A percentile compares a stretch with the other conserved stretches of the same genome.
These are phyloP conservation scores for Pyrus communis DNA, from an alignment of 306 rosid genomes.

Conservation along the genomic window DNA sequence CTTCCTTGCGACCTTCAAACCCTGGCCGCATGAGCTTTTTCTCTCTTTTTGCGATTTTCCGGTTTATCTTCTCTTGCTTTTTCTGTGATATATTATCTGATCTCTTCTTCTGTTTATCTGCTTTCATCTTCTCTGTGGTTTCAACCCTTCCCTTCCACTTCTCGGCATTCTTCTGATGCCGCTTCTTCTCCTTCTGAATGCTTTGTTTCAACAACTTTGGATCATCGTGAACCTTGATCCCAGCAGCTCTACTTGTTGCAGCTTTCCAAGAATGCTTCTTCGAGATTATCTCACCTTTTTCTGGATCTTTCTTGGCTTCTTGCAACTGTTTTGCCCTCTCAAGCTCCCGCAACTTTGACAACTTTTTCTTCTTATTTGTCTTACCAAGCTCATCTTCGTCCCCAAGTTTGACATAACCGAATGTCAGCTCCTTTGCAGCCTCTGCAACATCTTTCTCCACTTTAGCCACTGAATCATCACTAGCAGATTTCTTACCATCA, in stretches of 20 bases:
- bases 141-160: conserved; percentile 73
- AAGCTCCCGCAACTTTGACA: conserved; percentile 65
- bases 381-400: conserved; percentile 44
- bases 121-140: conserved; percentile 55
- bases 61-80: conserved; percentile 60
- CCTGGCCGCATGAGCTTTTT: conserved; percentile 85
- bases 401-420: conserved; percentile 62
- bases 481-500: conserved; percentile 22
- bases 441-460: conserved; percentile 54
- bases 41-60: conserved; percentile 73
- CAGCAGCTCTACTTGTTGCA: conserved; percentile 73
- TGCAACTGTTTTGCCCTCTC: conserved; percentile 61
- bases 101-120: conserved; percentile 67
- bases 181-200: conserved; percentile 60
- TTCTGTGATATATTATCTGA: conserved; percentile 60
- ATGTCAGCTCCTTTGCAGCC: conserved; percentile 67
- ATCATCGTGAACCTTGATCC: conserved; percentile 79
- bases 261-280: conserved; percentile 67
- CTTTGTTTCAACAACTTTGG: conserved; percentile 53
- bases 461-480: conserved; percentile 9
- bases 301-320: conserved; percentile 71
- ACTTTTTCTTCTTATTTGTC: conserved; percentile 56
- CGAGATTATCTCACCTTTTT: conserved; percentile 49
- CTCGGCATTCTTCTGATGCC: conserved; percentile 58
- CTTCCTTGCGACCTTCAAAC: conserved; percentile 82